A percentile compares a stretch with the other conserved stretches of the same genome.
Conservation (phyloP, 2,329 filamentous ascomycete genomes). For the Zymoseptoria crescenta region DNA sequence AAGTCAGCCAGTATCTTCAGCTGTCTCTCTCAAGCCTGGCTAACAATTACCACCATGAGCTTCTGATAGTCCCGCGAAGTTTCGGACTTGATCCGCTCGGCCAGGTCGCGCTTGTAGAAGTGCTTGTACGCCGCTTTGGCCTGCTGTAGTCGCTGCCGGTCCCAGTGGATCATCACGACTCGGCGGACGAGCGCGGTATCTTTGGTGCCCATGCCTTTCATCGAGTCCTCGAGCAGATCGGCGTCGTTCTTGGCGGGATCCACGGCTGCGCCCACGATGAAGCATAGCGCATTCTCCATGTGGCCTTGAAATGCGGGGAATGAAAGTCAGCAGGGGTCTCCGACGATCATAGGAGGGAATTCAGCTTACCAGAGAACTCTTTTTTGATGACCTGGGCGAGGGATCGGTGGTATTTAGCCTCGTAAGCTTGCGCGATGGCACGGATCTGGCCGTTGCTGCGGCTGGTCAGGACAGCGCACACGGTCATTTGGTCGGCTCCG, state of each 20-base stretch:
- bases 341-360: too few relatives aligned
- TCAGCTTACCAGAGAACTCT: too few relatives aligned
- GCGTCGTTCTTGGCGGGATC: constrained; percentile 84
- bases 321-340: too few relatives aligned
- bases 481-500: constrained; percentile 61
- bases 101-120: constrained; percentile 60
- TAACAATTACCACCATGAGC: constrained; percentile 57
- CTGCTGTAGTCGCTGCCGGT: constrained; percentile 63
- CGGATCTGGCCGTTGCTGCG: constrained; percentile 77
- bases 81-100: constrained; percentile 66
- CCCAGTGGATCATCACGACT: constrained; percentile 79
- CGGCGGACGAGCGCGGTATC: constrained; percentile 70
- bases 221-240: constrained; percentile 70
- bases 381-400: constrained; percentile 68
- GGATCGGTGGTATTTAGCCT: constrained; percentile 59
- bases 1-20: constrained; percentile 6
- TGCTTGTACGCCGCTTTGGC: constrained; percentile 72
- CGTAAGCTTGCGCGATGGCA: constrained; percentile 69
- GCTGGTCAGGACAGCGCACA: constrained; percentile 69
- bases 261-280: constrained; percentile 66
- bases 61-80: constrained; percentile 70
- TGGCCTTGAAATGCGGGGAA: too few relatives aligned
- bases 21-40: not conserved
- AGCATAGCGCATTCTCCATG: constrained; percentile 77
- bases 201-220: constrained; percentile 82